Evolutionary conservation across 148 eudicot species (phyloP).

Genomic region (Beta vulgaris): DNA sequence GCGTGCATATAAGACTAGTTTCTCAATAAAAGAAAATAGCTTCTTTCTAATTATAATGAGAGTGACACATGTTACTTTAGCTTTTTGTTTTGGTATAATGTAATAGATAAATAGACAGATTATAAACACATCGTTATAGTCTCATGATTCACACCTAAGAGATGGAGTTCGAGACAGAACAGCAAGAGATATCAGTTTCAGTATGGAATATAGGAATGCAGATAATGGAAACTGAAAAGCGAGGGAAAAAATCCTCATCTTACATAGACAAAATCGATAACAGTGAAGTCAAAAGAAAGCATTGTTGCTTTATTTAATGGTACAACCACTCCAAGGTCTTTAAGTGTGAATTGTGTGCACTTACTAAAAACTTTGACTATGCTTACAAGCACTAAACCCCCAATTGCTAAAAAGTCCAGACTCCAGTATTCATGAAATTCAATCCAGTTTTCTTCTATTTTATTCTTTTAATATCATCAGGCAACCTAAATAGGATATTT

Average conservation of each 20-base stretch:
- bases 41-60: too few relatives aligned
- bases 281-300: not conserved
- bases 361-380: not conserved
- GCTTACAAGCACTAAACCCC: not conserved
- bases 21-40: too few relatives aligned
- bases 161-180: too few relatives aligned
- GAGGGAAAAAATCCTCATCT: not conserved
- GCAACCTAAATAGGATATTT: not conserved
- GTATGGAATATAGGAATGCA: not conserved
- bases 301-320: not conserved
- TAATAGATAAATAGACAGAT: too few relatives aligned
- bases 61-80: too few relatives aligned
- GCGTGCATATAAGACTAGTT: too few relatives aligned
- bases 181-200: not conserved
- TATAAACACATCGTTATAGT: not conserved
- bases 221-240: too few relatives aligned
- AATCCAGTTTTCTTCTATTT: not conserved
- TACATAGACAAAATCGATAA: not conserved
- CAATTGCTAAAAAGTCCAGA: not conserved
- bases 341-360: not conserved
- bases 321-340: not conserved
- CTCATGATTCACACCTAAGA: too few relatives aligned
- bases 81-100: too few relatives aligned
- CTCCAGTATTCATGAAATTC: not conserved
- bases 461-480: not conserved